Evolutionary conservation across 345 rosid genomes (phyloP), one percentile per base, ranked within the genome.

Genomic region (Camelina laxa): DNA sequence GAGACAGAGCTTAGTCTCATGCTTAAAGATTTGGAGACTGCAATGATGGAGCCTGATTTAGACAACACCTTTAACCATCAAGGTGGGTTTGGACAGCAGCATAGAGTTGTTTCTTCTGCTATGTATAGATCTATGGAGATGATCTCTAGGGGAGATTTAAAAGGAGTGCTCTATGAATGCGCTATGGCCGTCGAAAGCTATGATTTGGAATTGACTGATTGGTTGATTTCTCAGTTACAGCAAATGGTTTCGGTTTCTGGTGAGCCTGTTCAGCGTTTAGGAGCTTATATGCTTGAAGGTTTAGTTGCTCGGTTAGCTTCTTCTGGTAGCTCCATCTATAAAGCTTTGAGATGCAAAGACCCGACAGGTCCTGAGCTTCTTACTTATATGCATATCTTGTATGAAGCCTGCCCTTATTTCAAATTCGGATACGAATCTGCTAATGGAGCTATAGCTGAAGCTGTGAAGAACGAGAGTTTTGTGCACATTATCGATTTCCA

Each of bases 371-470:
- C 78, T 49, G 89, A 92, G 35, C 91, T 95, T 67, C 82, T 92
- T 20, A 85, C 99, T 5, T 92, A 92, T 75, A 95, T 91, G 99
- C 97, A 90, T 60, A 60, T 87, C 72, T 87, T 95, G 24, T 91
- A 86, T 30, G 99, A 95, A 74, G 82, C 87, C 66, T 95, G 99
- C 75, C 99, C 99, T 0, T 90, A 95, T 76, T 91, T 95, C 88
- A 95, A 95, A 79, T 95, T 95, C 19, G 99, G 97, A 35, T 89
- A 90, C 63, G 82, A 90, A 83, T 95, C 97, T 1, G 99, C 97
- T 5, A 95, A 95, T 11, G 97, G 99, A 53, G 97, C 97, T 22
- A 95, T 95, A 36, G 97, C 99, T 9, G 97, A 95, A 75, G 97
- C 97, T 58, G 82, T 88, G 82, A 95, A 86, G 83, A 83, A 82